phyloP scores from a whole-genome alignment of 768 basidiomycete species.

The Lepiota subincarnata region DNA sequence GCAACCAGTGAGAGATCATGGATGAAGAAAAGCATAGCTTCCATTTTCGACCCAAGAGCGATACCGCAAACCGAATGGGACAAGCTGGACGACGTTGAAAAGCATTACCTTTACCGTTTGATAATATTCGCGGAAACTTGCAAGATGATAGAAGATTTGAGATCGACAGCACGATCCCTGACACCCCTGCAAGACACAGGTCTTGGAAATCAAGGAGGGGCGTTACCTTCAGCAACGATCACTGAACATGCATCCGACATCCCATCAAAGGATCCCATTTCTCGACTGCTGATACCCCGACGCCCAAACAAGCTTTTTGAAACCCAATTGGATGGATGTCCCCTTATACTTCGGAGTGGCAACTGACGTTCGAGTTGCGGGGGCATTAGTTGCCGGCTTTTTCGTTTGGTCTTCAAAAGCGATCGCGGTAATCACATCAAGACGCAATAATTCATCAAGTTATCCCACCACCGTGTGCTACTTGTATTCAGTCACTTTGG shows the following conservation, averaged over 20 bases:
- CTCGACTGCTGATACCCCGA: not conserved
- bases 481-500: too few relatives aligned
- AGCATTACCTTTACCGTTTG: slow-evolving; percentile 21
- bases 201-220: not conserved
- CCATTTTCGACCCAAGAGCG: not conserved
- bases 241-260: too few relatives aligned
- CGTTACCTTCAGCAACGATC: too few relatives aligned
- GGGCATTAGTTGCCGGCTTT: too few relatives aligned
- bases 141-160: slow-evolving; percentile 16
- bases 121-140: slow-evolving; percentile 23
- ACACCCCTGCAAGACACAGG: not conserved
- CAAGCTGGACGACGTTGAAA: slow-evolving; percentile 22
- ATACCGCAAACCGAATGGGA: slow-evolving; percentile 7
- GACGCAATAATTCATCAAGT: too few relatives aligned
- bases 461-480: too few relatives aligned
- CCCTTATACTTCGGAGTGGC: not conserved
- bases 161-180: slow-evolving; percentile 14
- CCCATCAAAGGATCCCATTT: not conserved
- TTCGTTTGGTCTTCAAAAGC: too few relatives aligned
- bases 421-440: too few relatives aligned
- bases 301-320: not conserved
- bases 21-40: slow-evolving; percentile 9
- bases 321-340: not conserved
- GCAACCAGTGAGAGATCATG: slow-evolving; percentile 36
- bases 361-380: not conserved